Percentiles rank a stretch among this genome's conserved stretches.
phyloP scores from a whole-genome alignment of 495 filamentous ascomycete genomes.

The Penicillium mononematosum region DNA sequence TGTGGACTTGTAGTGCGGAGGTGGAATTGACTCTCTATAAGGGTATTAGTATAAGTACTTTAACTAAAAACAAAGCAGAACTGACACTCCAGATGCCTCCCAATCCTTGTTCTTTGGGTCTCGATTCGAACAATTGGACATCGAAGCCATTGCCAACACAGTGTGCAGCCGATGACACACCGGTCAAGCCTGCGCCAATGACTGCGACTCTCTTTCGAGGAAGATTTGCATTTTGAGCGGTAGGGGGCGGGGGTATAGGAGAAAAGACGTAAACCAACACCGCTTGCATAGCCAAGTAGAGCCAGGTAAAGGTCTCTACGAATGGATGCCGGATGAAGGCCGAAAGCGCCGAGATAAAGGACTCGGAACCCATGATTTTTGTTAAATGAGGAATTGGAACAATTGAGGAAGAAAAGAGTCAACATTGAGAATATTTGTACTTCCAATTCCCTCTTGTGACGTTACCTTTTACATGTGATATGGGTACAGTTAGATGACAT shows the following conservation, averaged over 20 bases:
- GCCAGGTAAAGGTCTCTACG: slow-evolving; percentile 48
- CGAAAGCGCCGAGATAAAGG: slow-evolving; percentile 19
- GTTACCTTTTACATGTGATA: slow-evolving; percentile 9
- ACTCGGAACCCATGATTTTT: slow-evolving; percentile 14
- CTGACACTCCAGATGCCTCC: slow-evolving; percentile 85
- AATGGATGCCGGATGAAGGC: slow-evolving; percentile 36
- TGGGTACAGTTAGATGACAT: not conserved
- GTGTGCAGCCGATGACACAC: slow-evolving; percentile 77
- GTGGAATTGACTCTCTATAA: slow-evolving; percentile 75
- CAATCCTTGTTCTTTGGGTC: slow-evolving; percentile 55
- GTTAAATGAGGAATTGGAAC: not conserved
- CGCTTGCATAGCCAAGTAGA: slow-evolving; percentile 68
- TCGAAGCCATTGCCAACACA: slow-evolving; percentile 88
- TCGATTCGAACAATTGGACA: slow-evolving; percentile 72
- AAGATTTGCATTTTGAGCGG: slow-evolving; percentile 38
- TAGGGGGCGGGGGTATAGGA: slow-evolving; percentile 63
- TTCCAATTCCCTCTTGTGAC: not conserved
- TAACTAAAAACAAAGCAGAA: slow-evolving; percentile 6
- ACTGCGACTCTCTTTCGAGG: slow-evolving; percentile 67
- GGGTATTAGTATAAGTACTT: slow-evolving; percentile 9
- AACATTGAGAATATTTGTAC: not conserved
- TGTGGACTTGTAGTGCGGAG: slow-evolving; percentile 78
- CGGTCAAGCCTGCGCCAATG: slow-evolving; percentile 80
- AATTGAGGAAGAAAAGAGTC: not conserved
- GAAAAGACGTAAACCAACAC: slow-evolving; percentile 65